Evolutionary conservation across 495 filamentous ascomycete genomes (phyloP), one percentile per base, ranked within the genome.

Genomic region (Lasiosphaeris hirsuta): DNA sequence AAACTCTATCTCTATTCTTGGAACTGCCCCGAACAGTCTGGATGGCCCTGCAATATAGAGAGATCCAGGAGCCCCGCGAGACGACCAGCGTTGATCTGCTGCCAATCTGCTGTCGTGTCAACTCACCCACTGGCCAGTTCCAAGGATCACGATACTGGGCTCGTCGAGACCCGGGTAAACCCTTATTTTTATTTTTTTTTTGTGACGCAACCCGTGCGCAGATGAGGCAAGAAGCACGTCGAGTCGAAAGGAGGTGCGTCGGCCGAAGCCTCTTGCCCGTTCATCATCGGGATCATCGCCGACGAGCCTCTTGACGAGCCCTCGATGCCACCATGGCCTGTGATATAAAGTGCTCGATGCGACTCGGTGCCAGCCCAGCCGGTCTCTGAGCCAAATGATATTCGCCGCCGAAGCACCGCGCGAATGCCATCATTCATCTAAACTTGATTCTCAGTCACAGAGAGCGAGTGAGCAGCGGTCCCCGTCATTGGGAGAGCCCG

Each of bases 391-490:
- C 44, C 54, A 46, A 53, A 55, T 41, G 15, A 40, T 45, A 63
- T 62, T 59, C 54, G 64, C 51, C 46, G 54, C 33, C 42, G 13
- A 46, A 34, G 7, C 35, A 47, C 41, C 41, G 45, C 41, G 37
- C 30, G 37, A 47, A 54, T 64, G 43, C 50, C 52, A 38, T 37
- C 30, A 33, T 54, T 59, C 52, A 58, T 67, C 52, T 58, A 59
- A 52, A 33, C 55, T 60, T 41, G 23, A 37, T 52, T 30, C 9
- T 8, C 43, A 54, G 47, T 53, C 55, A 54, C 46, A 23, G 57
- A 44, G 18, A 52, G 48, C 46, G 35, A 36, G 37, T 36, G 7
- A 17, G 15, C 18, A 19, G 2, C 44, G 23, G 35, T 54, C 33
- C 42, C 60, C 50, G 37, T 50, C 40, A 44, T 10, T 4, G 34